A percentile compares a stretch with the other conserved stretches of the same genome.
Evolutionary conservation across 768 basidiomycete genomes (phyloP).

Genomic region (Xerocomellus amylosporus): DNA sequence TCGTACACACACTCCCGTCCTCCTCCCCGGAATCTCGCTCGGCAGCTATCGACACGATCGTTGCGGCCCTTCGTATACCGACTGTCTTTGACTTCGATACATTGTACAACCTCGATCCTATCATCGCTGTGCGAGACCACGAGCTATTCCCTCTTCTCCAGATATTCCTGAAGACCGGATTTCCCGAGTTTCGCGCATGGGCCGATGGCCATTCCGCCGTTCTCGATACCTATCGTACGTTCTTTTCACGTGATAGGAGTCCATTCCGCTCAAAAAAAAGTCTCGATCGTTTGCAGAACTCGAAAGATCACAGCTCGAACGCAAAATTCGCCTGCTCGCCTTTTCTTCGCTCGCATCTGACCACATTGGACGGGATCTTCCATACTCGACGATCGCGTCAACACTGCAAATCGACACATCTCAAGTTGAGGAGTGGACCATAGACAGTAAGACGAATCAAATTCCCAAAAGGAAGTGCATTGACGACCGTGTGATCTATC

Average conservation of each 20-base stretch:
- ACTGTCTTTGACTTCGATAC: constrained; percentile 77
- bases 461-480: not conserved
- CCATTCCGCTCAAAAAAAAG: not conserved
- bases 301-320: constrained; percentile 57
- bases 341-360: constrained; percentile 76
- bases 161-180: constrained; percentile 65
- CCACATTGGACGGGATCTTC: constrained; percentile 68
- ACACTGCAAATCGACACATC: constrained; percentile 59
- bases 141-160: constrained; percentile 73
- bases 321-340: constrained; percentile 75
- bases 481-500: not conserved
- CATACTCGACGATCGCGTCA: constrained; percentile 67
- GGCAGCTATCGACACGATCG: constrained; percentile 60
- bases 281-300: constrained; percentile 40
- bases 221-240: constrained; percentile 58
- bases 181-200: constrained; percentile 66
- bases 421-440: constrained; percentile 83
- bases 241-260: not conserved
- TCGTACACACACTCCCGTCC: constrained; percentile 58
- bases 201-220: constrained; percentile 43
- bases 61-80: constrained; percentile 62
- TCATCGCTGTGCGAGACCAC: constrained; percentile 62
- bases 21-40: constrained; percentile 48
- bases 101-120: constrained; percentile 71
- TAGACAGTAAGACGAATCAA: constrained; percentile 58